Evolutionary conservation across 1,139 yeast species (phyloP), one percentile per base, ranked within the genome.

Genomic region (Saccharomyces hybrid): DNA sequence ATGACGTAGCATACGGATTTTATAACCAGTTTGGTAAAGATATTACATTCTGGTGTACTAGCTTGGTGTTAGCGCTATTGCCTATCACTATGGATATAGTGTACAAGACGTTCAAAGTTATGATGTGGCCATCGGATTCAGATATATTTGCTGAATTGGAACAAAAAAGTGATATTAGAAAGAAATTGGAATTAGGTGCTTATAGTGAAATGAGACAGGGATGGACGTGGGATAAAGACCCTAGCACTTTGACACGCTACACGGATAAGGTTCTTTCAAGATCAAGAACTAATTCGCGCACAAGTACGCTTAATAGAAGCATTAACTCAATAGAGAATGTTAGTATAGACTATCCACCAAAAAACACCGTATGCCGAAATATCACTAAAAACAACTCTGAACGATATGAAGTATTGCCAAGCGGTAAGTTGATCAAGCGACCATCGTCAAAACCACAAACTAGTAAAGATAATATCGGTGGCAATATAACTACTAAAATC

Each of bases 1-100:
- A 83, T 69, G 87, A 81, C 68, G 97, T 88, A 3, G 76, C 78
- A 11, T 77, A 81, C 60, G 95, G 93, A 0, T 75, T 93, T 50
- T 73, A 79, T 52, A 71, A 79, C 54, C 80, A 81, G 49, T 90
- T 89, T 75, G 99, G 99, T 11, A 72, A 63, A 25, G 97, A 93
- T 66, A 70, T 77, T 25, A 78, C 88, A 1, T 93, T 93, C 83
- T 93, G 99, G 99, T 87, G 90, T 0, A 71, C 88, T 0, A 73
- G 88, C 34, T 65, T 89, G 38, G 77, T 81, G 1, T 66, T 85
- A 13, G 70, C 77, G 5, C 74, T 81, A 0, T 71, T 87, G 52
- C 86, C 91, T 1, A 62, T 87, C 8, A 70, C 84, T 48, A 73
- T 87, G 60, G 98, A 93, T 66, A 70, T 88, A 29, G 67, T 85